phyloP scores from a whole-genome alignment of 129 eudicot genomes.

The Kitagawia praeruptora region DNA sequence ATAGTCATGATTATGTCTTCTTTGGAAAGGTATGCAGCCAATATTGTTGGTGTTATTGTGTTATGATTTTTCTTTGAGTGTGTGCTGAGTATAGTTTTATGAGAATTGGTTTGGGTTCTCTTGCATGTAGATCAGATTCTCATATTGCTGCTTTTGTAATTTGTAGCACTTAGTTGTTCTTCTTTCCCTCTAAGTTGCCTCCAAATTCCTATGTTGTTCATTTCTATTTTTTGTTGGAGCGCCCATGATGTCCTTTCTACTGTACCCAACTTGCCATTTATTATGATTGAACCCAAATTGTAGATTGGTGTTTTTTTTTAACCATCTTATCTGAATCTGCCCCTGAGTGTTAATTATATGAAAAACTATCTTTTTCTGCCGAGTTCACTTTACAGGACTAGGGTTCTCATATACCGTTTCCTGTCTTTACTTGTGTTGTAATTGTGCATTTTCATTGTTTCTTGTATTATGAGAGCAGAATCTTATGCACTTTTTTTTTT shows the following conservation, averaged over 20 bases:
- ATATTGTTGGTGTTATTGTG: background rate
- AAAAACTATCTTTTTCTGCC: background rate
- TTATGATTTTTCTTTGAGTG: background rate
- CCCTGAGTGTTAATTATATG: background rate
- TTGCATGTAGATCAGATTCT: background rate
- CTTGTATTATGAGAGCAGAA: background rate
- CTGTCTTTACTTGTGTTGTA: background rate
- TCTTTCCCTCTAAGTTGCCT: too few species aligned
- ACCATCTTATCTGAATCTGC: background rate
- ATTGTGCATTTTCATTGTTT: background rate
- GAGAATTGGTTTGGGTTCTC: background rate
- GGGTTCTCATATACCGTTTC: background rate
- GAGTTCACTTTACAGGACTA: background rate
- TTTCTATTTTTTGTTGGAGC: background rate
- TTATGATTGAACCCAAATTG: background rate
- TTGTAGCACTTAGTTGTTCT: background rate
- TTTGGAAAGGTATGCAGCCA: background rate
- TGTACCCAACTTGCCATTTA: background rate
- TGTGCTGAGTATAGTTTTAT: background rate
- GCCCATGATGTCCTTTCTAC: background rate
- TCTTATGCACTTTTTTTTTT: background rate
- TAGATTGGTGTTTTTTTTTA: background rate
- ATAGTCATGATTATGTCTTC: background rate
- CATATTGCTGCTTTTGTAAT: background rate
- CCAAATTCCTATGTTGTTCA: background rate